phyloP scores from a whole-genome alignment of 2,329 filamentous ascomycete species.

The Calonectria pseudoreteaudii region DNA sequence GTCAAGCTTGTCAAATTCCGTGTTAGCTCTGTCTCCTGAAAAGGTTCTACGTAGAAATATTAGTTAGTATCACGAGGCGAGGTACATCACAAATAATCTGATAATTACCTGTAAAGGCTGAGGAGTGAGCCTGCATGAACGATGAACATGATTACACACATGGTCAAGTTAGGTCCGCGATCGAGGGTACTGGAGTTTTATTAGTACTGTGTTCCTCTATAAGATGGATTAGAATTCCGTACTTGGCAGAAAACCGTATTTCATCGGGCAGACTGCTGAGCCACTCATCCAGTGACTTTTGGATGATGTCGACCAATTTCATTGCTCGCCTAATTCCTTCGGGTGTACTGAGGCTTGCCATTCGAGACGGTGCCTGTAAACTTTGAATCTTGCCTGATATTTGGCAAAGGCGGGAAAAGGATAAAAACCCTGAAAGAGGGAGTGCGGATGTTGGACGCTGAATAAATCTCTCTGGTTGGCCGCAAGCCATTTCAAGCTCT shows the following conservation, averaged over 20 bases:
- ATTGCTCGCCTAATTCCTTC: not conserved
- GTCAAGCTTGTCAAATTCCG: not conserved
- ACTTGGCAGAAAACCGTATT: slow-evolving; percentile 41
- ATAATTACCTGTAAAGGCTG: slow-evolving; percentile 37
- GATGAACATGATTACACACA: slow-evolving; percentile 46
- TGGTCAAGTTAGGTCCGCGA: slow-evolving; percentile 35
- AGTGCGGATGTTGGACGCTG: slow-evolving; percentile 1
- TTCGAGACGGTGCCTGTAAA: slow-evolving; percentile 33
- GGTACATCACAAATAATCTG: too few species aligned
- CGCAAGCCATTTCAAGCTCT: slow-evolving; percentile 30
- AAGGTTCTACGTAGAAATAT: not conserved
- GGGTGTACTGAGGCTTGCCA: slow-evolving; percentile 11
- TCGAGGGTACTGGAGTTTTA: not conserved
- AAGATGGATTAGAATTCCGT: not conserved
- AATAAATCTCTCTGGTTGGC: not conserved
- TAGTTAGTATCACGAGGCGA: not conserved
- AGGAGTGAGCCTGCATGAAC: slow-evolving; percentile 43
- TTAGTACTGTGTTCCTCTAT: not conserved
- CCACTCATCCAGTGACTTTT: slow-evolving; percentile 9
- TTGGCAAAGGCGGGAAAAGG: slow-evolving; percentile 42
- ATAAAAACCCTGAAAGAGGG: slow-evolving; percentile 40
- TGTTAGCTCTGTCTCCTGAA: not conserved
- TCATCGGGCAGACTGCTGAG: slow-evolving; percentile 31
- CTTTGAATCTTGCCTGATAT: slow-evolving; percentile 42
- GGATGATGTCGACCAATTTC: slow-evolving; percentile 1